Conservation (phyloP, 129 eudicot genomes). For the Pseudognaphalium luteoalbum region DNA sequence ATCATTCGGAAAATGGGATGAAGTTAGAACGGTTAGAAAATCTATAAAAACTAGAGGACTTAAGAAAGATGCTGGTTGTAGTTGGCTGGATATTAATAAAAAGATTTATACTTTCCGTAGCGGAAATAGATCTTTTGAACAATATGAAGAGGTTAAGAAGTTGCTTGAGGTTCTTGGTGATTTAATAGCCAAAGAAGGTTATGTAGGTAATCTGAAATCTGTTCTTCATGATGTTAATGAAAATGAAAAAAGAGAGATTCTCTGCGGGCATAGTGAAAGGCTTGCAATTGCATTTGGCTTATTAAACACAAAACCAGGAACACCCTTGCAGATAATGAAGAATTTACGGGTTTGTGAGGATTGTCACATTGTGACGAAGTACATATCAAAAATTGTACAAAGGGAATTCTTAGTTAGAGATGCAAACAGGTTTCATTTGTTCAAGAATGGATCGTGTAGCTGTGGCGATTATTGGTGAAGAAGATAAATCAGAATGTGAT, state of each 20-base stretch:
- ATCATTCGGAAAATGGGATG: slow-evolving; percentile 66
- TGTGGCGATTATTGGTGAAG: slow-evolving; percentile 64
- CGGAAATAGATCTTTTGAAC: slow-evolving; percentile 55
- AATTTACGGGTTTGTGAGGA: slow-evolving; percentile 70
- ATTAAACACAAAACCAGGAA: slow-evolving; percentile 58
- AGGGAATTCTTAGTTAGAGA: slow-evolving; percentile 63
- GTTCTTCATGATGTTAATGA: slow-evolving; percentile 58
- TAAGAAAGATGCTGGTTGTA: slow-evolving; percentile 59
- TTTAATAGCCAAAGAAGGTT: slow-evolving; percentile 59
- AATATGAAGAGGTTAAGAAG: slow-evolving; percentile 49
- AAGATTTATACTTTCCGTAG: slow-evolving; percentile 56
- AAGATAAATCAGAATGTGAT: background rate
- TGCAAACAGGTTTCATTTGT: slow-evolving; percentile 63
- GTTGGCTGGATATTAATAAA: slow-evolving; percentile 69
- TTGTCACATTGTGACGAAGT: slow-evolving; percentile 54
- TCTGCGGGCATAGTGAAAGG: slow-evolving; percentile 77
- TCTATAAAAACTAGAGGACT: slow-evolving; percentile 58
- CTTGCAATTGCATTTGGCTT: slow-evolving; percentile 76
- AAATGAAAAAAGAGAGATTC: slow-evolving; percentile 61
- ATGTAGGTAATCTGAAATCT: slow-evolving; percentile 45
- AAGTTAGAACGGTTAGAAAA: slow-evolving; percentile 56
- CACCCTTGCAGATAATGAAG: slow-evolving; percentile 60
- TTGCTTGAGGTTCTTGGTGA: slow-evolving; percentile 40
- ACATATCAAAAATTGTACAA: slow-evolving; percentile 52
- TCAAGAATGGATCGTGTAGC: slow-evolving; percentile 59